A percentile compares a stretch with the other conserved stretches of the same genome.
Evolutionary conservation across 129 eudicot genomes (phyloP).

Genomic region (Artemisia annua): DNA sequence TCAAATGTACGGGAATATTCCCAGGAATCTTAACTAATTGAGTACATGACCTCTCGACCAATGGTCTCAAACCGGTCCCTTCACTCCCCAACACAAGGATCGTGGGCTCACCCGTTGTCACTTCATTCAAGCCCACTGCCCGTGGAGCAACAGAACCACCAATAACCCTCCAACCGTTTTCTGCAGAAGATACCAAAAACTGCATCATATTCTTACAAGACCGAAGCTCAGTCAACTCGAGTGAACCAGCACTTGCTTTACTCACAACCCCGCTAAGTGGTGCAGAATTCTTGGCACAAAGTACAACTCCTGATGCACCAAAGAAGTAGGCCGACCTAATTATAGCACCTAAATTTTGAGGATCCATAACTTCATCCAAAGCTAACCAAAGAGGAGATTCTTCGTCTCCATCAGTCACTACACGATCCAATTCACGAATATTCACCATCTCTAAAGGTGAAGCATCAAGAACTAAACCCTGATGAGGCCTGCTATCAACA

Average conservation of each 20-base stretch:
- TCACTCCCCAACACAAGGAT: constrained; percentile 92
- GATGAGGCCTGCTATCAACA: constrained; percentile 90
- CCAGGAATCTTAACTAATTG: constrained; percentile 74
- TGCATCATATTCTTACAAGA: constrained; percentile 98
- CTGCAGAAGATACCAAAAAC: constrained; percentile 76
- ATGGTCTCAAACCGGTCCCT: constrained; percentile 90
- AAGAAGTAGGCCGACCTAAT: constrained; percentile 86
- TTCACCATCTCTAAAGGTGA: constrained; percentile 92
- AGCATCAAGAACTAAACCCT: constrained; percentile 86
- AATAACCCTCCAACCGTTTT: constrained; percentile 94
- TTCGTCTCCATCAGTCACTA: constrained; percentile 28
- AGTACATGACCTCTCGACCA: constrained; percentile 91
- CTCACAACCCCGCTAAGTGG: constrained; percentile 96
- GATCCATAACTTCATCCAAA: constrained; percentile 93
- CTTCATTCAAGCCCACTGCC: constrained; percentile 62
- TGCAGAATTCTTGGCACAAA: constrained; percentile 97
- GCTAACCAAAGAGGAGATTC: constrained; percentile 83
- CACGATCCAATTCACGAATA: constrained; percentile 69
- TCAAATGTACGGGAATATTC: constrained; percentile 54
- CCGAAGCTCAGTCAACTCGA: constrained; percentile 79
- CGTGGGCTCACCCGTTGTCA: constrained; percentile 67
- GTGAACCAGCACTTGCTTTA: constrained; percentile 98
- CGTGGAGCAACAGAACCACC: constrained; percentile 84
- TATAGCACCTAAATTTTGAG: constrained; percentile 95
- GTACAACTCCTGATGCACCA: constrained; percentile 85